phyloP scores from a whole-genome alignment of 2,329 filamentous ascomycete genomes.

The Penicillium fuscoglaucum region DNA sequence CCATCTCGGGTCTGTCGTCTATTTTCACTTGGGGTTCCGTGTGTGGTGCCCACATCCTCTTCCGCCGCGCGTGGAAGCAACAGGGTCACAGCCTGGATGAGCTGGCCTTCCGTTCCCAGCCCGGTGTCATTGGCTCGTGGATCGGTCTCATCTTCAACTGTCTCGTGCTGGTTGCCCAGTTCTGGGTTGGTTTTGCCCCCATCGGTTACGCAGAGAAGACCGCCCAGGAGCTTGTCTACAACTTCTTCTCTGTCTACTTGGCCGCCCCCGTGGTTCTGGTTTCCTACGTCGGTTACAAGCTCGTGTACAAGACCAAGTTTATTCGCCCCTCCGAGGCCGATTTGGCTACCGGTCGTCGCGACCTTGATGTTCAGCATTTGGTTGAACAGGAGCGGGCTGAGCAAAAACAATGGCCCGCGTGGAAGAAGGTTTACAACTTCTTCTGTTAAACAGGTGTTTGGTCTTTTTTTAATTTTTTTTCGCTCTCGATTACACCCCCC shows the following conservation, averaged over 20 bases:
- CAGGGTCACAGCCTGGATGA: slow-evolving; percentile 71
- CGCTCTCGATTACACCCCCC: neutral
- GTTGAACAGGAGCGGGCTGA: slow-evolving; percentile 79
- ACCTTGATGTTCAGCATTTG: slow-evolving; percentile 77
- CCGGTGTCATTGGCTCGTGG: slow-evolving; percentile 78
- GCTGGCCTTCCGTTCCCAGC: slow-evolving; percentile 77
- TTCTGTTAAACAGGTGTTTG: slow-evolving; percentile 57
- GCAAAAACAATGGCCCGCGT: slow-evolving; percentile 67
- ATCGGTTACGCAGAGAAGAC: slow-evolving; percentile 57
- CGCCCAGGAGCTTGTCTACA: slow-evolving; percentile 52
- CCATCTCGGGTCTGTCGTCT: slow-evolving; percentile 69
- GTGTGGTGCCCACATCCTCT: slow-evolving; percentile 88
- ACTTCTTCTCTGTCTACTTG: slow-evolving; percentile 68
- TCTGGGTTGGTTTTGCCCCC: slow-evolving; percentile 83
- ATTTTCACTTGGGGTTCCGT: slow-evolving; percentile 82
- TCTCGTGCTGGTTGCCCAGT: slow-evolving; percentile 76
- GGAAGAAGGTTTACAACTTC: slow-evolving; percentile 75
- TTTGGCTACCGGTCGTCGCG: slow-evolving; percentile 77
- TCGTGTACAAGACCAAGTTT: slow-evolving; percentile 68
- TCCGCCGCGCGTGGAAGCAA: slow-evolving; percentile 74
- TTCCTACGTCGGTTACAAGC: slow-evolving; percentile 72
- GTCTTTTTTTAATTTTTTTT: slow-evolving; percentile 2
- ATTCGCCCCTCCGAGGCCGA: slow-evolving; percentile 76
- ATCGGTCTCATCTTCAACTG: slow-evolving; percentile 73
- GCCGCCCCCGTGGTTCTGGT: slow-evolving; percentile 57